These are phyloP conservation scores for Seiridium cupressi DNA, from an alignment of 2,329 filamentous ascomycete species.

Conservation along the genomic window DNA sequence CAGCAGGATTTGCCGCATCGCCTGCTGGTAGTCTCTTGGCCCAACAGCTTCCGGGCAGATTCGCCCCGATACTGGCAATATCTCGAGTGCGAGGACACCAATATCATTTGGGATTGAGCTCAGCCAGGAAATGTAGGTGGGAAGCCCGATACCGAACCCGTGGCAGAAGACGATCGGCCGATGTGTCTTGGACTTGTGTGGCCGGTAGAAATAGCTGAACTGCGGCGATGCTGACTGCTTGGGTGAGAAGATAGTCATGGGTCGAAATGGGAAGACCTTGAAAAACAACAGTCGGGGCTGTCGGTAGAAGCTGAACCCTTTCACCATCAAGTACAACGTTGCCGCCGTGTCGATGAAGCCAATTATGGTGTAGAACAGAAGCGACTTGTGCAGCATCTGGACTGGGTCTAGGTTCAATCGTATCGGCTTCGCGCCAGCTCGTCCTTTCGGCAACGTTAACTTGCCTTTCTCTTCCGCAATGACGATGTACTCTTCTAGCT, in stretches of 20 bases:
- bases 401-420: slow-evolving; percentile 16
- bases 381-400: slow-evolving; percentile 12
- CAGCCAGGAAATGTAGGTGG: slow-evolving; percentile 9
- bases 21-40: slow-evolving; percentile 13
- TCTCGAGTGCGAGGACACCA: slow-evolving; percentile 11
- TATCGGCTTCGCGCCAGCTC: slow-evolving; percentile 14
- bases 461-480: slow-evolving; percentile 5
- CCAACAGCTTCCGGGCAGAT: slow-evolving; percentile 11
- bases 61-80: slow-evolving; percentile 8
- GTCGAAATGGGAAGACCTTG: slow-evolving; percentile 16
- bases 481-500: slow-evolving; percentile 14
- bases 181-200: slow-evolving; percentile 8
- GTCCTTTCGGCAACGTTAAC: slow-evolving; percentile 6
- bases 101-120: slow-evolving; percentile 12
- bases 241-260: slow-evolving; percentile 6
- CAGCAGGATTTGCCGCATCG: slow-evolving; percentile 13
- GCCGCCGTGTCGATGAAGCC: slow-evolving; percentile 9
- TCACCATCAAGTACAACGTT: neutral
- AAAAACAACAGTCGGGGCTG: slow-evolving; percentile 16
- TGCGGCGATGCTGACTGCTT: slow-evolving; percentile 4
- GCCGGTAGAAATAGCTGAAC: slow-evolving; percentile 11
- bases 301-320: slow-evolving; percentile 18
- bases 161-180: slow-evolving; percentile 13
- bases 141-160: slow-evolving; percentile 11
- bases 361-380: slow-evolving; percentile 13